phyloP scores from a whole-genome alignment of 1,284 basidiomycete genomes.

The Mrakiaceae sp. region DNA sequence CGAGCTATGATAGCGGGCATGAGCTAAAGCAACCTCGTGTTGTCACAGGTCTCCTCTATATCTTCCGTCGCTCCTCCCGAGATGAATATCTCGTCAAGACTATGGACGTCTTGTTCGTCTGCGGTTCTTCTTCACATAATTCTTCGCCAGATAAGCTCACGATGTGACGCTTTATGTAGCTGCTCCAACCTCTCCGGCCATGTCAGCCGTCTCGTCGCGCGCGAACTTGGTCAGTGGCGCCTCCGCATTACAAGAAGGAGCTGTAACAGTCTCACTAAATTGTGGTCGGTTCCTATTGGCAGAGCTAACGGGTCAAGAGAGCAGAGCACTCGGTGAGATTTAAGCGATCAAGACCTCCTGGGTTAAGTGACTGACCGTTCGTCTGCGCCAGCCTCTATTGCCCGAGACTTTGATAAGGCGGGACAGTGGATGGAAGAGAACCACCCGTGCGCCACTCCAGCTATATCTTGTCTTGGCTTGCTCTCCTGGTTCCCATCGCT shows the following conservation, averaged over 20 bases:
- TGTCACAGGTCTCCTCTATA: no score
- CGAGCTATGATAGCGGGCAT: no score
- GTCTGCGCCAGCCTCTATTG: conserved; percentile 1
- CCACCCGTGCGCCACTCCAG: neutral
- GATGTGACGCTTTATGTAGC: no score
- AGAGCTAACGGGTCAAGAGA: conserved; percentile 15
- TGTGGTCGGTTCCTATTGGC: no score
- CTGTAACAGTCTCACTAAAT: neutral
- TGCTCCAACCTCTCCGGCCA: conserved; percentile 7
- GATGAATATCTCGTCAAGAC: no score
- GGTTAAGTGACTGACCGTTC: neutral
- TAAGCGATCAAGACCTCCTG: neutral
- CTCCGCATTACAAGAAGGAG: neutral
- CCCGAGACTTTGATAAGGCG: conserved; percentile 16
- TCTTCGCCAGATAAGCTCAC: no score
- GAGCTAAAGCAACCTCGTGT: no score
- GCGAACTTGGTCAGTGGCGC: neutral
- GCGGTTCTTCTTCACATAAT: no score
- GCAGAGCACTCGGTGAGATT: conserved; percentile 6
- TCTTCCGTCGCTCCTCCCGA: no score
- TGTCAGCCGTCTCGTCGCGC: conserved; percentile 1
- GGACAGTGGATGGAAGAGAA: conserved; percentile 13
- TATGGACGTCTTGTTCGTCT: no score
- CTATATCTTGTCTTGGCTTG: neutral
- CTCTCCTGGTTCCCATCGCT: neutral